A percentile compares a stretch with the other conserved stretches of the same genome.
Conservation (phyloP, 2,329 filamentous ascomycete species). For the Aspergillaceae sp. region DNA sequence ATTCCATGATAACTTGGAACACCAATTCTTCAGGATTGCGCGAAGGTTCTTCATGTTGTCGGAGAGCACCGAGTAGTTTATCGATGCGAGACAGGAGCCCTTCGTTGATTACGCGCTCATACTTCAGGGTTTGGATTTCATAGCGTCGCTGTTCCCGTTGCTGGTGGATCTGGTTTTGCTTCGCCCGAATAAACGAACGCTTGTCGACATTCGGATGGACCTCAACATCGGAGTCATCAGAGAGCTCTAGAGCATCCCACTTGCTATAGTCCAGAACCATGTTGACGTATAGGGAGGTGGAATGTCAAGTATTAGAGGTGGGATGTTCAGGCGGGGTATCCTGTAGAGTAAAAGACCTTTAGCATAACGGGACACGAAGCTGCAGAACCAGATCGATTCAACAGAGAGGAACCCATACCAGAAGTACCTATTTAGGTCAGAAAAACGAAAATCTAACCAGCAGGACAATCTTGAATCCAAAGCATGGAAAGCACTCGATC, state of each 20-base stretch:
- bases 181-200: constrained; percentile 93
- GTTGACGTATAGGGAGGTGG: constrained; percentile 7
- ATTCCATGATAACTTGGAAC: constrained; percentile 83
- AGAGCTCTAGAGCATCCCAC: constrained; percentile 81
- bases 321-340: constrained; percentile 11
- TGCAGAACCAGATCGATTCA: neutral
- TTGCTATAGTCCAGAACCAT: constrained; percentile 58
- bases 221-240: constrained; percentile 95
- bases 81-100: constrained; percentile 79
- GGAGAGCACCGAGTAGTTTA: constrained; percentile 63
- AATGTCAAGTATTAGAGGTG: constrained; percentile 11
- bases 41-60: constrained; percentile 60
- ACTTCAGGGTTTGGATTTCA: constrained; percentile 85
- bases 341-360: neutral
- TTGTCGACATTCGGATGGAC: constrained; percentile 99
- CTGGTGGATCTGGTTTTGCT: constrained; percentile 93
- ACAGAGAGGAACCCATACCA: neutral
- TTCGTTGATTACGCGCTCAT: constrained; percentile 84
- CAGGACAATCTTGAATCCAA: neutral
- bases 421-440: neutral
- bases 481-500: constrained; percentile 25
- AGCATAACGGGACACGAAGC: neutral
- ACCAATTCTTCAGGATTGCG: constrained; percentile 68
- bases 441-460: neutral
- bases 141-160: constrained; percentile 76